Base-by-base conservation (phyloP, 306 rosid genomes). In the Castanopsis chinensis region DNA sequence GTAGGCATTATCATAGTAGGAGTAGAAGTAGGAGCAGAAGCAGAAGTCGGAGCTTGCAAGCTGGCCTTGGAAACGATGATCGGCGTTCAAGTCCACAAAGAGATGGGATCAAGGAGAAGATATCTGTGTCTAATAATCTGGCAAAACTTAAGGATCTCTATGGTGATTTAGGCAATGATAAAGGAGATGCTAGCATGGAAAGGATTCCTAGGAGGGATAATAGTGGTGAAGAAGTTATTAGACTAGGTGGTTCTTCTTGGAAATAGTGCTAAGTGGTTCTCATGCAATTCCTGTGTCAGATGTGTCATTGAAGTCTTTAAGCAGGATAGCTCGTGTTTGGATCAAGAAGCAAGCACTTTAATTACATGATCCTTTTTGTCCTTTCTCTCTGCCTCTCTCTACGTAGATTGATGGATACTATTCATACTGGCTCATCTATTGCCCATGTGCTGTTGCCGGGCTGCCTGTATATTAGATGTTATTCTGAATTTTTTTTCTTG, bases 81-180 rank as follows among this genome's bases (percentile, higher is more conserved):
- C 80, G 82, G n/a, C 82, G 32, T 35, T 78, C 80, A 4, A 90
- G 92, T 83, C 95, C 95, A 13, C 92, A n/a, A 14, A 80, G 83
- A 79, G 93, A 88, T 6, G 96, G 60, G 25, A 80, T 75, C 70
- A 92, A 87, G 73, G 89, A 87, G 19, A 93, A 80, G 89, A 56
- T 87, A 27, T 85, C 91, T 43, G 87, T 87, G 59, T 90, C 98
- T 51, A 90, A 90, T 83, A 95, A 93, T 85, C 89, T 95, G 63
- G 99, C 99, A n/a, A 92, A 91, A 80, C 94, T 95, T 27, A 87
- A 88, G 83, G 97, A 95, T 79, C 86, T 95, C 59, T 95, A 95
- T 69, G 99, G 99, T 61, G 99, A 93, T 84, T 64, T 86, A 65
- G 85, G 96, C 59, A 86, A 79, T 55, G 82, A 82, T 76, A 90